These are phyloP conservation scores for Arthrinium puccinioides DNA, from an alignment of 2,329 filamentous ascomycete species.

Conservation along the genomic window DNA sequence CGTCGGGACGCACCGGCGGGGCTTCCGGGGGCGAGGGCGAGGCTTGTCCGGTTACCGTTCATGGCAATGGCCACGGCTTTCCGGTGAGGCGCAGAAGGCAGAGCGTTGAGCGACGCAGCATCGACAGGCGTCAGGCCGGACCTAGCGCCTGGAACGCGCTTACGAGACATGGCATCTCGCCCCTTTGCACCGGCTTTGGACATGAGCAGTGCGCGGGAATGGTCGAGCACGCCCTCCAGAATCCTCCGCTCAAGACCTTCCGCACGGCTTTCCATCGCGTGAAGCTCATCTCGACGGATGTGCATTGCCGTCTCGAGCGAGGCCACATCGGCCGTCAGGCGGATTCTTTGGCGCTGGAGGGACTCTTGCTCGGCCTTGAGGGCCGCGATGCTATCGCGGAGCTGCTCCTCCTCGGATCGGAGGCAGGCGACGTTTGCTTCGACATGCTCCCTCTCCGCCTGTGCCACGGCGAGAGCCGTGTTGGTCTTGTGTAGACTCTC, in stretches of 20 bases:
- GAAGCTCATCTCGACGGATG: constrained; percentile 83
- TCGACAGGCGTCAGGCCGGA: constrained; percentile 31
- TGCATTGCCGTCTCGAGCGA: constrained; percentile 85
- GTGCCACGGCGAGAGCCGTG: constrained; percentile 69
- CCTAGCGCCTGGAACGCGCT: constrained; percentile 36
- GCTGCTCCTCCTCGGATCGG: constrained; percentile 43
- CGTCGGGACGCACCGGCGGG: constrained; percentile 58
- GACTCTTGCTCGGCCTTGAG: constrained; percentile 67
- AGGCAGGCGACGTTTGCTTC: constrained; percentile 46
- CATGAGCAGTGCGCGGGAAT: constrained; percentile 85
- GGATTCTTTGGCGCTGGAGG: constrained; percentile 69
- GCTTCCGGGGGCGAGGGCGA: constrained; percentile 33
- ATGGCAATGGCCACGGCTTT: constrained; percentile 46
- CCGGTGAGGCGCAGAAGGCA: constrained; percentile 10
- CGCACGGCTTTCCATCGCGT: constrained; percentile 82
- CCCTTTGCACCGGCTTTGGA: constrained; percentile 48
- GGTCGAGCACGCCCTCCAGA: constrained; percentile 90
- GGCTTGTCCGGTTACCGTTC: constrained; percentile 39
- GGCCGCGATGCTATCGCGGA: constrained; percentile 47
- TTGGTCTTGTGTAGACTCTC: constrained; percentile 71
- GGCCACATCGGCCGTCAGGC: constrained; percentile 77
- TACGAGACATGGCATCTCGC: constrained; percentile 51
- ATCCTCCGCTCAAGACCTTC: constrained; percentile 88
- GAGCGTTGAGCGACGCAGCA: constrained; percentile 13
- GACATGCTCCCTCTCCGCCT: constrained; percentile 57